These are phyloP conservation scores for Mortierella sp. DNA, from an alignment of 371 early-diverging fungal species.

Conservation along the genomic window DNA sequence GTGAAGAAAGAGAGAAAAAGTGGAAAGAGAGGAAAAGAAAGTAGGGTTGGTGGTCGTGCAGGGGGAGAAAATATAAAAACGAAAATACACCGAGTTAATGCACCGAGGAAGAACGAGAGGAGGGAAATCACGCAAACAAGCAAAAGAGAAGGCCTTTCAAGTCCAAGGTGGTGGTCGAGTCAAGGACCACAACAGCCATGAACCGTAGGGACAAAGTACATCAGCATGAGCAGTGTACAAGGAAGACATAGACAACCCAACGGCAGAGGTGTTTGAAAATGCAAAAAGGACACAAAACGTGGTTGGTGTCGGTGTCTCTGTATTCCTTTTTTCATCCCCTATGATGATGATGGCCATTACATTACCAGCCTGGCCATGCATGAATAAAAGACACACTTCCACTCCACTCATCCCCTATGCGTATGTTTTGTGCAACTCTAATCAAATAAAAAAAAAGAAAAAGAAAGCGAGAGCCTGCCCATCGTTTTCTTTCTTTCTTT, in stretches of 20 bases:
- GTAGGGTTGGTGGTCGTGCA: not conserved
- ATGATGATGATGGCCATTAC: not conserved
- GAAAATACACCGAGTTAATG: not conserved
- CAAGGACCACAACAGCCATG: no score
- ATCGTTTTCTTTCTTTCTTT: not conserved
- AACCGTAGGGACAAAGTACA: no score
- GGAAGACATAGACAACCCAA: no score
- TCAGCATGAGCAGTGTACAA: no score
- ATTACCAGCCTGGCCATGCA: not conserved
- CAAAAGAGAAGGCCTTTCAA: not conserved
- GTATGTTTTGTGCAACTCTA: not conserved
- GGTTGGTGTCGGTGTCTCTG: not conserved
- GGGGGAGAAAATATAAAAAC: no score
- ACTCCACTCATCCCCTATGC: not conserved
- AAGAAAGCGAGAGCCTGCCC: not conserved
- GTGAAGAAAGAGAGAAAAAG: not conserved
- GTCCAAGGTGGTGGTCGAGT: no score
- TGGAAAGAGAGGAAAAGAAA: not conserved
- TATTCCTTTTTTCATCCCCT: not conserved
- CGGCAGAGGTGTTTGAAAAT: not conserved
- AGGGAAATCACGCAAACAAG: not conserved
- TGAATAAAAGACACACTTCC: no score
- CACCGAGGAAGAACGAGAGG: not conserved
- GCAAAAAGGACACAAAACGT: conserved; percentile 9
- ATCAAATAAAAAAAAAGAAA: not conserved